phyloP scores from a whole-genome alignment of 768 basidiomycete species.

The Tylopilus intermedius region DNA sequence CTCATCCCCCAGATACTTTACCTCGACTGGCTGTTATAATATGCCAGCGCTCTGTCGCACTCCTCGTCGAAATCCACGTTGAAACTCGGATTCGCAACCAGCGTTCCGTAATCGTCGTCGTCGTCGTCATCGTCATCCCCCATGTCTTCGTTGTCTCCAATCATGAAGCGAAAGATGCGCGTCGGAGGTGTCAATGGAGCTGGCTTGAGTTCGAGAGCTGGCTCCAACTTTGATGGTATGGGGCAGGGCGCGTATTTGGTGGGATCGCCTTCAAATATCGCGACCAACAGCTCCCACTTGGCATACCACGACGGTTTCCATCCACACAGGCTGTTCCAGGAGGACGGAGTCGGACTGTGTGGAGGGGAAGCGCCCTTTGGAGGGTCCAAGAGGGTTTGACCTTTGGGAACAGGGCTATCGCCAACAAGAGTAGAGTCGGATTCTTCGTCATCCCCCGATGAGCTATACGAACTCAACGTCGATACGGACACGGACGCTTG shows the following conservation, averaged over 20 bases:
- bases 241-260: constrained; percentile 10
- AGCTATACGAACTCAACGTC: constrained; percentile 16
- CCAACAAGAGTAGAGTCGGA: constrained; percentile 57
- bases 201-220: neutral
- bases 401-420: constrained; percentile 23
- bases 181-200: neutral
- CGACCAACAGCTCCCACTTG: constrained; percentile 50
- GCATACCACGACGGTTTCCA: constrained; percentile 51
- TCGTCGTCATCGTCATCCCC: constrained; percentile 16
- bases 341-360: neutral
- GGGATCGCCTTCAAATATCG: constrained; percentile 35
- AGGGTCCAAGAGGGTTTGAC: neutral
- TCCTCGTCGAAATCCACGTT: constrained; percentile 21
- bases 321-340: constrained; percentile 14
- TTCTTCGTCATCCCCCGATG: constrained; percentile 31
- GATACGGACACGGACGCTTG: constrained; percentile 18
- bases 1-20: neutral
- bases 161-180: constrained; percentile 20
- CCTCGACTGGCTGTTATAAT: constrained; percentile 18
- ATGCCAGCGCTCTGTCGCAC: constrained; percentile 24
- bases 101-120: constrained; percentile 27
- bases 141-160: constrained; percentile 15
- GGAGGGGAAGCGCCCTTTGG: constrained; percentile 11
- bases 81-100: constrained; percentile 16
- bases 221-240: neutral